Percentiles rank a stretch among this genome's conserved stretches.
These are phyloP conservation scores for Nephelium lappaceum DNA, from an alignment of 345 rosid genomes.

Conservation along the genomic window DNA sequence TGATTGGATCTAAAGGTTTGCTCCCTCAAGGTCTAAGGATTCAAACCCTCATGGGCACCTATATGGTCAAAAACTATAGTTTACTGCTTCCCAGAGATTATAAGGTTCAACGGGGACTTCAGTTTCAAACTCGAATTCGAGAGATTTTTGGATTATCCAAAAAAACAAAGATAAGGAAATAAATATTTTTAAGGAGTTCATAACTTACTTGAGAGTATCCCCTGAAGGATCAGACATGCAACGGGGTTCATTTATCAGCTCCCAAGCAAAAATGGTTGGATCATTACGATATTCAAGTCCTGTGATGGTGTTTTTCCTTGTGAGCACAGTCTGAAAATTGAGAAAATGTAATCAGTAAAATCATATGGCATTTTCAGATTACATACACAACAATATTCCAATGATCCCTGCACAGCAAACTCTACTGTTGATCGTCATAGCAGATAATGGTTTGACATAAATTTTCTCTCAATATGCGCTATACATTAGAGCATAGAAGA, in stretches of 20 bases:
- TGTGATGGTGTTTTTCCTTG: conserved; percentile 83
- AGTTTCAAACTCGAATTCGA: too few relatives aligned
- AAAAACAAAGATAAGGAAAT: conserved; percentile 1
- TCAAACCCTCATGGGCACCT: too few relatives aligned
- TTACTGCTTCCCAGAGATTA: too few relatives aligned
- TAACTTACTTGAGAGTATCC: conserved; percentile 86
- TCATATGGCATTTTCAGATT: neutral
- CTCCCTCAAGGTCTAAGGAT: too few relatives aligned
- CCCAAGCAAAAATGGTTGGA: conserved; percentile 93
- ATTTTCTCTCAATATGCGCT: neutral
- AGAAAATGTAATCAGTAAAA: conserved; percentile 20
- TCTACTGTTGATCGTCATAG: neutral
- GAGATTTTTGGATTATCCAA: too few relatives aligned
- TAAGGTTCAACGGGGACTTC: too few relatives aligned
- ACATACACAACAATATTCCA: neutral
- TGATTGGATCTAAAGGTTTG: too few relatives aligned
- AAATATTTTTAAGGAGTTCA: neutral
- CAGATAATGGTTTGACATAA: neutral
- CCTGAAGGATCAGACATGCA: conserved; percentile 93
- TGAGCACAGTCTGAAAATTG: conserved; percentile 63
- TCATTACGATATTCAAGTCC: conserved; percentile 90
- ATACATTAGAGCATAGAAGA: conserved; percentile 5
- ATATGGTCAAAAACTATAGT: too few relatives aligned
- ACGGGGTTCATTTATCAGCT: conserved; percentile 94
- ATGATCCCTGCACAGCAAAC: neutral